phyloP scores from a whole-genome alignment of 345 rosid species.

The Mangifera indica region DNA sequence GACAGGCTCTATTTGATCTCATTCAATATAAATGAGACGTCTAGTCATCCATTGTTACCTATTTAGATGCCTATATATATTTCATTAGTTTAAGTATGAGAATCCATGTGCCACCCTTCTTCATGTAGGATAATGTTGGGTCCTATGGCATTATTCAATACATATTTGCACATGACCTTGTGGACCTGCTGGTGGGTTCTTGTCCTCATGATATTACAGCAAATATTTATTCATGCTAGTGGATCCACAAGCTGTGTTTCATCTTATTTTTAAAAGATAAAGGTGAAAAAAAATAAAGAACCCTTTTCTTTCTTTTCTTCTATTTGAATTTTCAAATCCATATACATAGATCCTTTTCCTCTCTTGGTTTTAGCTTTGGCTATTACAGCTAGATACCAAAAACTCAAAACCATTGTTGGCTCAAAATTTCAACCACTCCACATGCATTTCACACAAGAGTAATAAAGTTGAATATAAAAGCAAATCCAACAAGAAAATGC shows the following conservation, averaged over 20 bases:
- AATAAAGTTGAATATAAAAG: neutral
- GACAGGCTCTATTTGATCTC: neutral
- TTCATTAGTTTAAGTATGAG: constrained; percentile 14
- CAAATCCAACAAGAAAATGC: constrained; percentile 2
- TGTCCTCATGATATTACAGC: constrained; percentile 16
- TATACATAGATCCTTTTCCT: constrained; percentile 10
- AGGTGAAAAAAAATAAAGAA: neutral
- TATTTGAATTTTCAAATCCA: constrained; percentile 24
- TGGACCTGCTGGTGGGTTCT: constrained; percentile 27
- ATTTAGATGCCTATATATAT: neutral
- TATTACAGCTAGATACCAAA: neutral
- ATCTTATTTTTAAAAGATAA: neutral
- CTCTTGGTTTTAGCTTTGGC: constrained; percentile 1
- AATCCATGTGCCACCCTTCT: constrained; percentile 33
- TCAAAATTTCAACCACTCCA: constrained; percentile 33
- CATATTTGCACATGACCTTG: constrained; percentile 29
- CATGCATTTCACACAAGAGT: constrained; percentile 25
- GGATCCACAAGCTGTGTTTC: constrained; percentile 41
- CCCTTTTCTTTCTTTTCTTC: constrained; percentile 9
- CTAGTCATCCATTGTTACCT: neutral
- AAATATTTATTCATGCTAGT: constrained; percentile 38
- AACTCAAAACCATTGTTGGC: constrained; percentile 25
- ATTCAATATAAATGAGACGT: too few species aligned
- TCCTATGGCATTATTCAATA: constrained; percentile 6
- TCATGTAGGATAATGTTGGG: constrained; percentile 31